Evolutionary conservation across 192 early-diverging fungal species (phyloP).

Genomic region (Linnemannia exigua): DNA sequence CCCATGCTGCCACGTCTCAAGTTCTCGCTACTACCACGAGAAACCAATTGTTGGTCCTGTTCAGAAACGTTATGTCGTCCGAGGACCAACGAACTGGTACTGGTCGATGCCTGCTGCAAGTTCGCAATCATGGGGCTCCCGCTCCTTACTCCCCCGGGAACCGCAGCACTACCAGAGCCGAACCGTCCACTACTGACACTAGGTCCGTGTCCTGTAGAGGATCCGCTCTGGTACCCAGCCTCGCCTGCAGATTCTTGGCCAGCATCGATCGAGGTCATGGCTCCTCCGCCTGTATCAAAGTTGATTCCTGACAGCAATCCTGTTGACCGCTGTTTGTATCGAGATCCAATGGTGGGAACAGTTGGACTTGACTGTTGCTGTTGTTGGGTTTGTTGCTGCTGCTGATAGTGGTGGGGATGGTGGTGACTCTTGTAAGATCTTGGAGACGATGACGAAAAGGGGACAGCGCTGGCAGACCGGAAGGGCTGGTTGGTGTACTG

Average conservation of each 20-base stretch:
- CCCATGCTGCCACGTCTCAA: conserved; percentile 39
- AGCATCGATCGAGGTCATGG: conserved; percentile 50
- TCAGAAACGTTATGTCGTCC: conserved; percentile 51
- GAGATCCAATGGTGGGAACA: conserved; percentile 18
- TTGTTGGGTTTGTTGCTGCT: no score
- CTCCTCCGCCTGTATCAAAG: conserved; percentile 43
- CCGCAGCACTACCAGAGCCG: background rate
- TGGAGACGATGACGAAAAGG: conserved; percentile 17
- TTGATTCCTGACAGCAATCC: conserved; percentile 45
- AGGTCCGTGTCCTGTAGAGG: conserved; percentile 14
- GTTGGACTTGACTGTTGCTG: conserved; percentile 8
- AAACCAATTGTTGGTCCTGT: conserved; percentile 49
- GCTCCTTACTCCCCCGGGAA: conserved; percentile 15
- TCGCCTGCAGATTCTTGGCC: conserved; percentile 40
- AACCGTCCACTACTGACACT: conserved; percentile 1
- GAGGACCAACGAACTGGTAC: conserved; percentile 41
- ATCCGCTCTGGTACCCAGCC: conserved; percentile 37
- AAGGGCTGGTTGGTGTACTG: conserved; percentile 30
- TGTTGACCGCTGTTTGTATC: conserved; percentile 45
- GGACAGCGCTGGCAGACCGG: conserved; percentile 42
- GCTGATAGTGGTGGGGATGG: background rate
- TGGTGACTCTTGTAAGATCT: background rate
- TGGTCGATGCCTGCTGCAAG: conserved; percentile 34
- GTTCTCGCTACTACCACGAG: conserved; percentile 48
- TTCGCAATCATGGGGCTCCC: conserved; percentile 47